Evolutionary conservation across 495 filamentous ascomycete species (phyloP).

Genomic region (Baudoinia panamericana): DNA sequence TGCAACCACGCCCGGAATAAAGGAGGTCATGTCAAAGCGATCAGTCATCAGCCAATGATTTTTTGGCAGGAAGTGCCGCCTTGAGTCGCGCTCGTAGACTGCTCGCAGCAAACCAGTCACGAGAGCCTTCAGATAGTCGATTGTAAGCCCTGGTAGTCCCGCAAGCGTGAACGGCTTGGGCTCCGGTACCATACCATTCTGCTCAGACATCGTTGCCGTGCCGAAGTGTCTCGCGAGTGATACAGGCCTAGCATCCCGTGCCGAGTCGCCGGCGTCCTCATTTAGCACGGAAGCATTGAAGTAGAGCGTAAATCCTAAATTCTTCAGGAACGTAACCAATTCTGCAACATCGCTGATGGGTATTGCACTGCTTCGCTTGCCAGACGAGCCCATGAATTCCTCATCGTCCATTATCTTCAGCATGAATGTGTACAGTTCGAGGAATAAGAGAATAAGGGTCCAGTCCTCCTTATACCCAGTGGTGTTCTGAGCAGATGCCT

Average conservation of each 20-base stretch:
- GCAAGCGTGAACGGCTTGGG: slow-evolving; percentile 30
- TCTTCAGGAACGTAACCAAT: slow-evolving; percentile 77
- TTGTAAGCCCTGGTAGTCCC: slow-evolving; percentile 55
- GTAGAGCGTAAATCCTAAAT: slow-evolving; percentile 81
- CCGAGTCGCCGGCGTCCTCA: neutral
- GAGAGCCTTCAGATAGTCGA: slow-evolving; percentile 65
- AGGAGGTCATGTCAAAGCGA: slow-evolving; percentile 80
- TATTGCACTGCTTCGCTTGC: slow-evolving; percentile 51
- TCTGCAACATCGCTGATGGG: slow-evolving; percentile 55
- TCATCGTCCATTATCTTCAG: slow-evolving; percentile 90
- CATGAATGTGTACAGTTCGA: slow-evolving; percentile 88
- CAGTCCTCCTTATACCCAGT: slow-evolving; percentile 53
- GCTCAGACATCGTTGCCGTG: slow-evolving; percentile 8
- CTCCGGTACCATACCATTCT: too few species aligned
- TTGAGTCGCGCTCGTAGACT: slow-evolving; percentile 88
- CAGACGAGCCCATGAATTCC: slow-evolving; percentile 47
- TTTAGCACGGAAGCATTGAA: slow-evolving; percentile 63
- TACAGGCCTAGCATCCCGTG: slow-evolving; percentile 11
- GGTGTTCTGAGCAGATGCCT: slow-evolving; percentile 24
- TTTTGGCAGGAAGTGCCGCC: slow-evolving; percentile 65
- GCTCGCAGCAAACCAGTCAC: slow-evolving; percentile 73
- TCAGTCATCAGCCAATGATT: slow-evolving; percentile 92
- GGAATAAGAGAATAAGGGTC: slow-evolving; percentile 77
- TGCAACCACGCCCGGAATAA: slow-evolving; percentile 71
- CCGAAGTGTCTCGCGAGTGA: slow-evolving; percentile 44